Evolutionary conservation across 1,139 yeast genomes (phyloP).

Genomic region (Blastobotrys aristatus): DNA sequence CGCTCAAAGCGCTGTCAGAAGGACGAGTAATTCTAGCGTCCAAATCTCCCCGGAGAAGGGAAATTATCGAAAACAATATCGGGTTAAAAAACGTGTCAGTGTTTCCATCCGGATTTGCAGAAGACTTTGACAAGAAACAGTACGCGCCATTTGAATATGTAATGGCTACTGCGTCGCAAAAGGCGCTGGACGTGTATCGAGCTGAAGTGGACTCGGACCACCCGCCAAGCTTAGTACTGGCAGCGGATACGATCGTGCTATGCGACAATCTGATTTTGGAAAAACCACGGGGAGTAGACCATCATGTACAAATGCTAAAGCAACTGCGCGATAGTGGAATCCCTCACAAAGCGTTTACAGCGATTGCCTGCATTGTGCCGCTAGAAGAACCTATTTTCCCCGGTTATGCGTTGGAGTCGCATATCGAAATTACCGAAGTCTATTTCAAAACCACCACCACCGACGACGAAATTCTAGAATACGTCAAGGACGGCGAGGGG

Average conservation of each 20-base stretch:
- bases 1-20: constrained; percentile 1
- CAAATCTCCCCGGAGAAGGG: constrained; percentile 72
- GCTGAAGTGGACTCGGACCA: constrained; percentile 37
- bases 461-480: constrained; percentile 51
- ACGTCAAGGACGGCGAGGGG: constrained; percentile 72
- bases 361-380: constrained; percentile 52
- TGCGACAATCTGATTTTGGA: constrained; percentile 60
- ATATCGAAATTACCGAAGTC: constrained; percentile 45
- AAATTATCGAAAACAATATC: constrained; percentile 55
- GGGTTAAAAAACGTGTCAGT: constrained; percentile 51
- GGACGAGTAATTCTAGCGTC: constrained; percentile 66
- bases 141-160: constrained; percentile 59
- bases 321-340: constrained; percentile 45
- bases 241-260: constrained; percentile 87
- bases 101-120: constrained; percentile 61
- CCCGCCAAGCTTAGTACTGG: constrained; percentile 45
- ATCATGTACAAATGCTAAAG: constrained; percentile 38
- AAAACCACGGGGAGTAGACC: constrained; percentile 61
- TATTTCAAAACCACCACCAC: constrained; percentile 45
- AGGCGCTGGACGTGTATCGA: constrained; percentile 54
- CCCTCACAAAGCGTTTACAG: constrained; percentile 60
- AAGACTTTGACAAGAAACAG: constrained; percentile 56
- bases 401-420: constrained; percentile 38
- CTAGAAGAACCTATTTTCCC: constrained; percentile 37
- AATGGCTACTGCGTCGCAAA: constrained; percentile 59